phyloP scores from a whole-genome alignment of 768 basidiomycete species.

The Collybiopsis luxurians region DNA sequence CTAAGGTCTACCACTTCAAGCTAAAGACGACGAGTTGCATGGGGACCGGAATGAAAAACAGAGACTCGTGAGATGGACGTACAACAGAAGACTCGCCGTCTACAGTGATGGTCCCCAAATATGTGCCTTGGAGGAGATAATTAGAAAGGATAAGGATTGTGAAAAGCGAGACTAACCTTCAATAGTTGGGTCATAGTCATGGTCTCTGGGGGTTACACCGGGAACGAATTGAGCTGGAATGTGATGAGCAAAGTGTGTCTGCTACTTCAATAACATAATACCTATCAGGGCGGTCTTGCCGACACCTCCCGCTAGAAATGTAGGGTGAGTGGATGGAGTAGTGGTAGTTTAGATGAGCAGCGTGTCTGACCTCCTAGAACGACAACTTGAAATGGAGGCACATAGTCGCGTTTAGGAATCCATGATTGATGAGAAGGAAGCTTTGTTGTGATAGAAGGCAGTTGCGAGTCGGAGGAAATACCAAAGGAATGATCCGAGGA shows the following conservation, averaged over 20 bases:
- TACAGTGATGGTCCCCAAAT: constrained; percentile 58
- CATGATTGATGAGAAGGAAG: too few relatives aligned
- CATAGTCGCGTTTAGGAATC: too few relatives aligned
- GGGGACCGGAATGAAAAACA: constrained; percentile 4
- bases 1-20: constrained; percentile 83
- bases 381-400: constrained; percentile 75
- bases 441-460: too few relatives aligned
- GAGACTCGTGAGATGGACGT: constrained; percentile 26
- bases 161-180: constrained; percentile 53
- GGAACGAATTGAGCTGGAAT: constrained; percentile 75
- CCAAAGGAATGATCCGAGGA: too few relatives aligned
- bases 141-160: constrained; percentile 10
- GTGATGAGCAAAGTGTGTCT: constrained; percentile 32
- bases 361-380: constrained; percentile 68
- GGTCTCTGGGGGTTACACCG: constrained; percentile 70
- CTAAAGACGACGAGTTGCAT: constrained; percentile 31
- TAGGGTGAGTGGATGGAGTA: constrained; percentile 10
- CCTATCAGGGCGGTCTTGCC: constrained; percentile 84
- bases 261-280: constrained; percentile 17
- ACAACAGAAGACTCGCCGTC: constrained; percentile 66
- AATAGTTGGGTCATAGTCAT: constrained; percentile 85
- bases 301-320: constrained; percentile 75
- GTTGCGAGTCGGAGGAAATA: too few relatives aligned
- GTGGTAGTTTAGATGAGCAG: constrained; percentile 5
- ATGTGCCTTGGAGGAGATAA: constrained; percentile 52